A percentile compares a stretch with the other conserved stretches of the same genome.
Evolutionary conservation across 495 filamentous ascomycete species (phyloP).

Genomic region (Penicillium dipodomyicola): DNA sequence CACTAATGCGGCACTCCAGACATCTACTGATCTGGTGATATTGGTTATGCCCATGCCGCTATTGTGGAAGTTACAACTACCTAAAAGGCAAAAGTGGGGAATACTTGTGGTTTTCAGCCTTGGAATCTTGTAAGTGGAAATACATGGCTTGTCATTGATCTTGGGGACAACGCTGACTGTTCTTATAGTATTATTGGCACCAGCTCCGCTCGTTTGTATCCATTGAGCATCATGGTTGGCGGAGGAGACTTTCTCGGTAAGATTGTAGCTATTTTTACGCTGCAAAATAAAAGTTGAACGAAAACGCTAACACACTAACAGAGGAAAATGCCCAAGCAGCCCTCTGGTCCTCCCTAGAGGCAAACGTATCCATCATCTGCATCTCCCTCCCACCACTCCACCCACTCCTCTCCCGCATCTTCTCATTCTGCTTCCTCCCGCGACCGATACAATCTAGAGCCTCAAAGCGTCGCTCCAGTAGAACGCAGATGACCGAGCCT

Average conservation of each 20-base stretch:
- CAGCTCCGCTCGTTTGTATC: conserved; percentile 32
- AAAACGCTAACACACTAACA: conserved; percentile 10
- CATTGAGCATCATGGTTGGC: conserved; percentile 21
- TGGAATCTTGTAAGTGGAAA: conserved; percentile 46
- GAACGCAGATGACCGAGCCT: conserved; percentile 12
- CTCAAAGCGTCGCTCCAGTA: conserved; percentile 16
- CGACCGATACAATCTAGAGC: conserved; percentile 17
- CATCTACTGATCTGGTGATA: conserved; percentile 46
- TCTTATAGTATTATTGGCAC: conserved; percentile 37
- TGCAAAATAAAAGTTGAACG: not conserved
- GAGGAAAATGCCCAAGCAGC: conserved; percentile 49
- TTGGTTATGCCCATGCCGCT: conserved; percentile 47
- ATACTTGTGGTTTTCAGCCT: conserved; percentile 46
- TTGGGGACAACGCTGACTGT: not conserved
- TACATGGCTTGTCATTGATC: not conserved
- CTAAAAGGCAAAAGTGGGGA: conserved; percentile 39
- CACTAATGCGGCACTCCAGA: conserved; percentile 46
- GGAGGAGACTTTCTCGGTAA: conserved; percentile 27
- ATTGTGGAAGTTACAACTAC: conserved; percentile 40
- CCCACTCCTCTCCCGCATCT: conserved; percentile 69
- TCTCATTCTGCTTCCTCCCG: conserved; percentile 49
- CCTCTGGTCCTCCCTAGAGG: conserved; percentile 79
- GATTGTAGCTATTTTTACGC: not conserved
- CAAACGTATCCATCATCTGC: conserved; percentile 77
- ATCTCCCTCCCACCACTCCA: conserved; percentile 80